Conservation (phyloP, 306 rosid species). For the Hippophae rhamnoides region DNA sequence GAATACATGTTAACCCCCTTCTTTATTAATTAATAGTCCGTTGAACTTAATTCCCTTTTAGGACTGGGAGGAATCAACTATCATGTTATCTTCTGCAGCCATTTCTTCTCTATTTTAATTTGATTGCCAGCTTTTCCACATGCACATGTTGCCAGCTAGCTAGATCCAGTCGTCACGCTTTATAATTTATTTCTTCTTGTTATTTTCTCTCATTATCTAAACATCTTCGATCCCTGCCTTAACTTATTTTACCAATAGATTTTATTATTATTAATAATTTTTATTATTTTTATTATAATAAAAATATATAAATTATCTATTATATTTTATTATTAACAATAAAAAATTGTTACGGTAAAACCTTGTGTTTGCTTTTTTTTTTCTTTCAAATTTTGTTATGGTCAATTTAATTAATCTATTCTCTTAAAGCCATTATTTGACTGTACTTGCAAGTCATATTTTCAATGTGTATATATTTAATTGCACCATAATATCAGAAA, state of each 20-base stretch:
- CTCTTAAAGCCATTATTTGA: too few relatives aligned
- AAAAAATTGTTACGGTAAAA: background rate
- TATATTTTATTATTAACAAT: background rate
- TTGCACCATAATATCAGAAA: too few relatives aligned
- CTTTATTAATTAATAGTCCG: background rate
- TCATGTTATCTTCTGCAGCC: constrained; percentile 36
- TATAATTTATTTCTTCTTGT: constrained; percentile 21
- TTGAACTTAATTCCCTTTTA: constrained; percentile 12
- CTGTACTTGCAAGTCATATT: too few relatives aligned
- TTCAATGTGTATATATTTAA: too few relatives aligned
- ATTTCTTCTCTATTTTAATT: constrained; percentile 23
- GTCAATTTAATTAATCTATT: too few relatives aligned
- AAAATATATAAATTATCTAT: constrained; percentile 22
- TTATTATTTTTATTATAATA: too few relatives aligned
- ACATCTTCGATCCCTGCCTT: constrained; percentile 6
- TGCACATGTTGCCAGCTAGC: constrained; percentile 39
- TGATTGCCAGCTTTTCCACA: constrained; percentile 52
- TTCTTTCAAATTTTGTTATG: background rate
- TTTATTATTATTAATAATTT: background rate
- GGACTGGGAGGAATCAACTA: constrained; percentile 36
- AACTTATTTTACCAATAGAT: too few relatives aligned
- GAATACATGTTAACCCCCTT: background rate
- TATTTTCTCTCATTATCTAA: constrained; percentile 31
- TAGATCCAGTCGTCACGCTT: constrained; percentile 58
- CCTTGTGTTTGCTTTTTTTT: background rate